phyloP scores from a whole-genome alignment of 306 rosid genomes.

The Begonia masoniana region DNA sequence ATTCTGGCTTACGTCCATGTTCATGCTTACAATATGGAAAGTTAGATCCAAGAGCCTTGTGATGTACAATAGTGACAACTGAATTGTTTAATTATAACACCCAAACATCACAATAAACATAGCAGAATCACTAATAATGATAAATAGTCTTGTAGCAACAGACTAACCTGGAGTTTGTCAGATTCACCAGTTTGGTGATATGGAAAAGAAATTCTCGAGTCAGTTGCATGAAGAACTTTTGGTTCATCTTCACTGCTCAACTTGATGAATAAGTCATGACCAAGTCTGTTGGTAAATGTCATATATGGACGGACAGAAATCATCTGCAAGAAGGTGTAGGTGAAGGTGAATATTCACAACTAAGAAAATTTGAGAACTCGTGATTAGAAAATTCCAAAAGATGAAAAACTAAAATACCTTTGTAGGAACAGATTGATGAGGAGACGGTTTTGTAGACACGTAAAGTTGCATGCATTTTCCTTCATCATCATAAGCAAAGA shows the following conservation, averaged over 20 bases:
- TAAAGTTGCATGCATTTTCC: constrained; percentile 66
- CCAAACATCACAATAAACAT: no score
- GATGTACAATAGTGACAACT: no score
- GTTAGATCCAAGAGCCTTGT: no score
- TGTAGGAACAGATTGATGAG: constrained; percentile 72
- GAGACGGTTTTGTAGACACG: constrained; percentile 77
- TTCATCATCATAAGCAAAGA: constrained; percentile 64
- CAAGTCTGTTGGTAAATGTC: constrained; percentile 93
- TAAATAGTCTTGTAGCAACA: no score
- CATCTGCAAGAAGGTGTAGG: constrained; percentile 35
- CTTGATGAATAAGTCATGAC: constrained; percentile 64
- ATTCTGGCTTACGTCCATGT: no score
- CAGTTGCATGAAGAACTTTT: constrained; percentile 64
- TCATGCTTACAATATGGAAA: no score
- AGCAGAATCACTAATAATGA: no score
- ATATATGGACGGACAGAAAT: constrained; percentile 72
- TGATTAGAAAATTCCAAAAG: background rate
- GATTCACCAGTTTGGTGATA: constrained; percentile 35
- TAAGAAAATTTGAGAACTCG: background rate
- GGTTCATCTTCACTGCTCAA: constrained; percentile 66
- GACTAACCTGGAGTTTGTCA: constrained; percentile 77
- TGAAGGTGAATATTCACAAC: background rate
- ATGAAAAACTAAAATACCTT: constrained; percentile 38
- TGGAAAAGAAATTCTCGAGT: constrained; percentile 65
- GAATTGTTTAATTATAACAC: no score